Conservation (phyloP, 306 rosid species). For the Prinsepia uniflora region DNA sequence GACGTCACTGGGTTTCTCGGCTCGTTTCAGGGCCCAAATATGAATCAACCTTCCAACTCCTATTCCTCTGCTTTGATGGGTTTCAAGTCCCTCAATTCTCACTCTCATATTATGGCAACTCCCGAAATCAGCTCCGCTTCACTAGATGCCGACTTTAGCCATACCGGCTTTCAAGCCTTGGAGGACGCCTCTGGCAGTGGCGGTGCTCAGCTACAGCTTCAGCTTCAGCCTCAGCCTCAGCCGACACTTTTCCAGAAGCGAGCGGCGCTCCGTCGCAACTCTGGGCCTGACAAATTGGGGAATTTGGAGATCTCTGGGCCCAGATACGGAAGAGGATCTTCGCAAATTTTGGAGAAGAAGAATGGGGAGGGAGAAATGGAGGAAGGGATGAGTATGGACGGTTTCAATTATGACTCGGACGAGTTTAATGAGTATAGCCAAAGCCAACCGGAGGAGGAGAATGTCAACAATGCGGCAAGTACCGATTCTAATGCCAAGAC, state of each 20-base stretch:
- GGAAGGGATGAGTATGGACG: conserved; percentile 43
- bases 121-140: conserved; percentile 33
- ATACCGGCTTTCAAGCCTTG: conserved; percentile 31
- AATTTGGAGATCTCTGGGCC: conserved; percentile 43
- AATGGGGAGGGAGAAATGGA: conserved; percentile 44
- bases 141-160: not conserved
- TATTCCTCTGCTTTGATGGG: conserved; percentile 44
- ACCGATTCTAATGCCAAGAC: conserved; percentile 38
- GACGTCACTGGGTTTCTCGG: conserved; percentile 34
- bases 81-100: conserved; percentile 34
- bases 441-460: conserved; percentile 30
- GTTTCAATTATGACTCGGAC: conserved; percentile 71
- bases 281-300: conserved; percentile 35
- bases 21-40: conserved; percentile 16
- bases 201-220: conserved; percentile 38
- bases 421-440: conserved; percentile 38
- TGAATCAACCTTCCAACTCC: conserved; percentile 24
- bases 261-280: conserved; percentile 35
- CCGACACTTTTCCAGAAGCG: conserved; percentile 79
- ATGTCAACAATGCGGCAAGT: conserved; percentile 33
- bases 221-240: conserved; percentile 41
- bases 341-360: conserved; percentile 42
- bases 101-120: conserved; percentile 25
- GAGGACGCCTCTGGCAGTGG: conserved; percentile 26
- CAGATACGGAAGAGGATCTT: conserved; percentile 8